Evolutionary conservation across 225 moss, liverwort and hornwort genomes (phyloP), one percentile per base, ranked within the genome.

Genomic region (Thuidium tamariscinum): DNA sequence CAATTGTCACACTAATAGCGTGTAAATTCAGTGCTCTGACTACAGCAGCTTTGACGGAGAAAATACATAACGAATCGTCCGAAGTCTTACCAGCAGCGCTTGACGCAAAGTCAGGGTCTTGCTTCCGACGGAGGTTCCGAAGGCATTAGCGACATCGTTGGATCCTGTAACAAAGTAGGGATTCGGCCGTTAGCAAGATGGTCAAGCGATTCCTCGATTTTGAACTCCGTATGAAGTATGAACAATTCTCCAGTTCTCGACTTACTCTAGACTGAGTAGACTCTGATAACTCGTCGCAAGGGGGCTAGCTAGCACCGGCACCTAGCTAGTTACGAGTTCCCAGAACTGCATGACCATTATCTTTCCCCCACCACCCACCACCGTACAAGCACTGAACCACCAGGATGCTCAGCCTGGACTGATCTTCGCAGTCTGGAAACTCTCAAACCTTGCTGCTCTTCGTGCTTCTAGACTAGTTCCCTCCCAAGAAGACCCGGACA

Each of bases 71-170:
- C 15, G 10, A 64, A 20, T 60, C 18, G 37, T 62, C 37, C 19
- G 52, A n/a, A 27, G 9, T 39, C 84, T 51, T 75, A 95, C 94
- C 84, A 94, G 71, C 23, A 95, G 76, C 10, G 95, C 94, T 80
- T 95, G 95, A 65, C 87, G 87, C 88, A 95, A 86, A 11, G 95
- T 95, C 77, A 95, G 57, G 12, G 95, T 84, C 86, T 93, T 93
- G 88, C 94, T 95, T 56, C 95, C 94, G 15, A 95, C 95, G 49
- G 95, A 93, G 11, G 94, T 95, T 30, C 94, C 95, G 49, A 95
- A 95, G 36, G 94, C 95, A 75, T 95, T 95, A 1, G 95, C 95
- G 26, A 95, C 94, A 87, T 95, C 95, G 65, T 95, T 95, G 30
- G 95, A 91, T 70, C 95, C 95, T 92, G 83, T 34, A 44, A 83